These are phyloP conservation scores for Yarrowia osloensis DNA, from an alignment of 805 yeast genomes.

Conservation along the genomic window DNA sequence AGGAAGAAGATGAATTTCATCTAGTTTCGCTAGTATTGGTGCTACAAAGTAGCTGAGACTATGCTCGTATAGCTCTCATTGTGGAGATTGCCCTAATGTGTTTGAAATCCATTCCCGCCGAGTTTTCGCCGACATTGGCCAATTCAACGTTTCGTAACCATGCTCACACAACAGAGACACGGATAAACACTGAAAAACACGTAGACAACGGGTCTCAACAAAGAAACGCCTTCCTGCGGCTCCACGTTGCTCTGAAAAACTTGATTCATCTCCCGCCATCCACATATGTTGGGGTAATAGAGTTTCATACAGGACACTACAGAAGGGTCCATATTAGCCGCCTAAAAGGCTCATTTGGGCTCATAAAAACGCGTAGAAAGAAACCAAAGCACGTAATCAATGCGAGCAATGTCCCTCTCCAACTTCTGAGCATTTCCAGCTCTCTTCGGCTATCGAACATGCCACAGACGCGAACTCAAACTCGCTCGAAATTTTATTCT, in stretches of 20 bases:
- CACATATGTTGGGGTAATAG: background rate
- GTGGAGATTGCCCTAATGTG: background rate
- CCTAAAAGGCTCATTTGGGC: background rate
- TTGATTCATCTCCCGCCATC: background rate
- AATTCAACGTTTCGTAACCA: background rate
- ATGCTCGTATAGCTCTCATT: background rate
- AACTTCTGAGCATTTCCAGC: background rate
- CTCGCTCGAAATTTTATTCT: background rate
- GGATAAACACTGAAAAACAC: background rate
- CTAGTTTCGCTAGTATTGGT: background rate
- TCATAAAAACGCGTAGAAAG: background rate
- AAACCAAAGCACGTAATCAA: background rate
- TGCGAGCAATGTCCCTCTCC: too few species aligned
- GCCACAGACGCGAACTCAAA: background rate
- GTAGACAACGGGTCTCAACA: background rate
- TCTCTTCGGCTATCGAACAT: background rate
- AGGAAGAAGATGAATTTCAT: too few species aligned
- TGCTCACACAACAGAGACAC: background rate
- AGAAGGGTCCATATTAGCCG: background rate
- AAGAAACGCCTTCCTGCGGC: background rate
- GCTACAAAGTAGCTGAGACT: background rate
- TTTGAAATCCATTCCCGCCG: background rate
- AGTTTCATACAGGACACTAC: background rate
- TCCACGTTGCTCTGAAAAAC: background rate
- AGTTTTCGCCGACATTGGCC: background rate